phyloP scores from a whole-genome alignment of 257 asterid species.

The Ocimum tenuiflorum region DNA sequence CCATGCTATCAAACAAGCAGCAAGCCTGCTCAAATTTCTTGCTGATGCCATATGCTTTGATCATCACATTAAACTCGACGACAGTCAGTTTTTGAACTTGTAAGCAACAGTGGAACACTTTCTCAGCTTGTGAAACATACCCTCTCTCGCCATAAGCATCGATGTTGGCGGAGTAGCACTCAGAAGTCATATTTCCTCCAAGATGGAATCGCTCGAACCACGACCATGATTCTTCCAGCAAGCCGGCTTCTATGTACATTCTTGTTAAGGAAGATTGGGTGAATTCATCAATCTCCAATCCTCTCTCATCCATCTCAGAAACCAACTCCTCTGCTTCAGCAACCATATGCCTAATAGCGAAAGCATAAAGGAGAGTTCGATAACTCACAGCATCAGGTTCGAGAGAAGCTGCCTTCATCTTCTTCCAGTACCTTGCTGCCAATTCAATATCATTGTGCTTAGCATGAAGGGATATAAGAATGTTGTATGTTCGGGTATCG shows the following conservation, averaged over 20 bases:
- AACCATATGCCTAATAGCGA: constrained; percentile 75
- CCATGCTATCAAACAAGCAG: constrained; percentile 57
- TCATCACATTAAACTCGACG: constrained; percentile 79
- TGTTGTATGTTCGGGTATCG: constrained; percentile 76
- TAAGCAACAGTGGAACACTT: constrained; percentile 53
- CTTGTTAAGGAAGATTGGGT: constrained; percentile 83
- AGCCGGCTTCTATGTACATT: constrained; percentile 80
- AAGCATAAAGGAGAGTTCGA: constrained; percentile 82
- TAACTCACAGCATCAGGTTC: constrained; percentile 84
- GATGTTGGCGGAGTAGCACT: constrained; percentile 81
- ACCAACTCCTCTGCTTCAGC: constrained; percentile 64
- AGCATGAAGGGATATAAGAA: constrained; percentile 73
- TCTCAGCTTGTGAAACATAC: constrained; percentile 52
- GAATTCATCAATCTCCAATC: constrained; percentile 71
- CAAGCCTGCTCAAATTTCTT: constrained; percentile 67
- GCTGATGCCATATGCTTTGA: constrained; percentile 85
- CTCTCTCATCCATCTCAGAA: constrained; percentile 67
- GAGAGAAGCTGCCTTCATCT: constrained; percentile 70
- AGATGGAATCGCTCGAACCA: constrained; percentile 81
- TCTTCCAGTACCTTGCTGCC: constrained; percentile 56
- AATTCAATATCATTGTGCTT: constrained; percentile 57
- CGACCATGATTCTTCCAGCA: constrained; percentile 54
- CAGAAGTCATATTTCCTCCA: constrained; percentile 69
- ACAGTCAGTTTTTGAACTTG: constrained; percentile 37
- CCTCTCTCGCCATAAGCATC: constrained; percentile 91